Evolutionary conservation across 352 stramenopile species (phyloP).

Genomic region (Globisporangium paddicum): DNA sequence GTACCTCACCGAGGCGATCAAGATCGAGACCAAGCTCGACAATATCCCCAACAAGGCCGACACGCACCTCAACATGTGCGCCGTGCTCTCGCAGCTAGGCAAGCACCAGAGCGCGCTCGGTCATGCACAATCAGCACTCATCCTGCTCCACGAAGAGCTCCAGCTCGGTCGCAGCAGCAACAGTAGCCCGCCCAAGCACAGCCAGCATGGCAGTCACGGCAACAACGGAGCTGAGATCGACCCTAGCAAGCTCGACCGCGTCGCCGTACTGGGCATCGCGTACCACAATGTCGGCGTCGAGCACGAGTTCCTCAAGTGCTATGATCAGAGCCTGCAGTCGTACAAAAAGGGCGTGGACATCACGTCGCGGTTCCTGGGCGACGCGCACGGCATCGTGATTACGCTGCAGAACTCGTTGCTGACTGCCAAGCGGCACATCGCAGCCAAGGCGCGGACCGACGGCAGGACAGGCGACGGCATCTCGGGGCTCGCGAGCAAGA

Average conservation of each 20-base stretch:
- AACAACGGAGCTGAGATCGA: constrained; percentile 12
- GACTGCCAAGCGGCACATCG: constrained; percentile 69
- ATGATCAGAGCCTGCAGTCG: constrained; percentile 83
- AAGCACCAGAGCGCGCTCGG: constrained; percentile 89
- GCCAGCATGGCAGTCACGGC: not conserved
- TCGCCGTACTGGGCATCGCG: constrained; percentile 91
- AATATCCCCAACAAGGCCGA: constrained; percentile 90
- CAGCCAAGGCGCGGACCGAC: constrained; percentile 35
- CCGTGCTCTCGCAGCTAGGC: constrained; percentile 90
- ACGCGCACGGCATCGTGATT: constrained; percentile 88
- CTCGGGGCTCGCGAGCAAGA: constrained; percentile 20
- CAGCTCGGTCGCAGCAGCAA: constrained; percentile 28
- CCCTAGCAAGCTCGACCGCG: constrained; percentile 72
- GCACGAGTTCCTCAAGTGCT: constrained; percentile 94
- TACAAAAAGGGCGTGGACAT: constrained; percentile 93
- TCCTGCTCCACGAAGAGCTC: constrained; percentile 92
- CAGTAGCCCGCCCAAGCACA: constrained; percentile 15
- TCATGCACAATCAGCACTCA: constrained; percentile 90
- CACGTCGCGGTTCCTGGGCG: constrained; percentile 77
- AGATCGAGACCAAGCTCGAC: constrained; percentile 86
- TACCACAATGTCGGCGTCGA: constrained; percentile 96
- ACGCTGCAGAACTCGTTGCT: constrained; percentile 89
- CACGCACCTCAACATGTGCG: constrained; percentile 94
- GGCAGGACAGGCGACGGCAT: constrained; percentile 55
- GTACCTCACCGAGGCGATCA: constrained; percentile 91